phyloP scores from a whole-genome alignment of 176 grass and related monocot species.

The Carex cristatella region DNA sequence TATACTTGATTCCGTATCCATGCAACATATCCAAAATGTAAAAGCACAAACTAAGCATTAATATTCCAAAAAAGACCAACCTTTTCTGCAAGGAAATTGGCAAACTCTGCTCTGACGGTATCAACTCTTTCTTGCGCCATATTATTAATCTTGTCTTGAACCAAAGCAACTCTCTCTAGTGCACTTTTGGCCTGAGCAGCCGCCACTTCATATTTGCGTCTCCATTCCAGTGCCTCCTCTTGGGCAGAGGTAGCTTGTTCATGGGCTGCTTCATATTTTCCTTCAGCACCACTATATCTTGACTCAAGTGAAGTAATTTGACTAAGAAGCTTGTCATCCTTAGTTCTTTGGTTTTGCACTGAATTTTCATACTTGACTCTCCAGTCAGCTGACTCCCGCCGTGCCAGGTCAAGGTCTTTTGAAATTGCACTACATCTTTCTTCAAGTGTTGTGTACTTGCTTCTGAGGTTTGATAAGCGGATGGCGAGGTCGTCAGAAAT shows the following conservation, averaged over 20 bases:
- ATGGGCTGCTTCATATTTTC: slow-evolving; percentile 49
- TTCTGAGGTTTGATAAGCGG: slow-evolving; percentile 51
- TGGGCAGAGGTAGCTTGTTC: slow-evolving; percentile 53
- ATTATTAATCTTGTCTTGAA: slow-evolving; percentile 61
- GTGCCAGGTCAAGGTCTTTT: slow-evolving; percentile 52
- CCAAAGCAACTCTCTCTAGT: slow-evolving; percentile 51
- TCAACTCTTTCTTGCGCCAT: slow-evolving; percentile 67
- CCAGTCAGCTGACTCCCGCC: slow-evolving; percentile 57
- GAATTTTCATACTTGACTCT: slow-evolving; percentile 47
- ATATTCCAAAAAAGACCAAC: slow-evolving; percentile 23
- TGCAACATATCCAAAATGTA: not conserved
- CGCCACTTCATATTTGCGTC: slow-evolving; percentile 59
- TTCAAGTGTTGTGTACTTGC: slow-evolving; percentile 67
- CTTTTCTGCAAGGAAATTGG: slow-evolving; percentile 50
- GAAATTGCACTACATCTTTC: slow-evolving; percentile 45
- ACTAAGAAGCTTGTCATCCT: slow-evolving; percentile 36
- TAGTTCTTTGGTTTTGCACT: slow-evolving; percentile 30
- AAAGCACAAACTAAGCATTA: not conserved
- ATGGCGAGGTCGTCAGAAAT: slow-evolving; percentile 46
- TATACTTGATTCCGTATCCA: not conserved
- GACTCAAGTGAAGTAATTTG: slow-evolving; percentile 41
- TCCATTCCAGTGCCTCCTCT: slow-evolving; percentile 73
- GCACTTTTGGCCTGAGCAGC: slow-evolving; percentile 60
- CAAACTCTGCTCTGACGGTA: slow-evolving; percentile 54
- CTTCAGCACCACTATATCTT: slow-evolving; percentile 46